Base-by-base conservation (phyloP, 352 stramenopile genomes). In the Phytophthora cryptogea region DNA sequence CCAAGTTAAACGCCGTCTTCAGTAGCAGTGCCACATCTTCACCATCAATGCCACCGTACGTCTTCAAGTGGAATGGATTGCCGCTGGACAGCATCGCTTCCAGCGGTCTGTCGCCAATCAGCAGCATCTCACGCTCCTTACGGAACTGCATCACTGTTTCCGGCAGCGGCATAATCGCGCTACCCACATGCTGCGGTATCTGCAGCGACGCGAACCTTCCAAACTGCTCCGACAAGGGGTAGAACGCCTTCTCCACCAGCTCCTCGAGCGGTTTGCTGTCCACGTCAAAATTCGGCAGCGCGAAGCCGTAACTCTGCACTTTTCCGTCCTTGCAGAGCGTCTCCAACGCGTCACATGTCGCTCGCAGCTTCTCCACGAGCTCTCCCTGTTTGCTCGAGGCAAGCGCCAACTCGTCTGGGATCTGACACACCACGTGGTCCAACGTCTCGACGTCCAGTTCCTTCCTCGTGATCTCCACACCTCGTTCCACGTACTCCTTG, bases 1-100 rank as follows among this genome's bases (percentile, higher is more conserved):
- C 80, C 17, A 95, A 65, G 54, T 90, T 90, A 61, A 95, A 95
- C 8, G 83, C 78, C n/a, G 82, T 81, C 66, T 92, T 89, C 14
- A 95, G 70, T 36, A 85, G 60, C 62, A 82, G 35, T 20, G 83
- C 86, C 17, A 95, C 55, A 30, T 95, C 86, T 20, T 89, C 82
- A 11, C 83, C 86, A 16, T 55, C 52, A 31, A 81, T 43, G 5
- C 55, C 52, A 7, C 40, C 35, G 52, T 84, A 78, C 27, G 68
- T 86, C 43, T 75, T 78, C 5, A 92, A 45, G 41, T 63, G 49
- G 45, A 92, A 74, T 8, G 83, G 83, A 41, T 93, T 91, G 33
- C 74, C 75, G 51, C 76, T 88, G 7, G 70, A 76, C n/a, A 95
- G 66, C 51, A 71, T 66, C 8, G 75, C 59, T 33, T 91, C 79